A percentile compares a stretch with the other conserved stretches of the same genome.
These are phyloP conservation scores for Penicillium silybi DNA, from an alignment of 495 filamentous ascomycete genomes.

Conservation along the genomic window DNA sequence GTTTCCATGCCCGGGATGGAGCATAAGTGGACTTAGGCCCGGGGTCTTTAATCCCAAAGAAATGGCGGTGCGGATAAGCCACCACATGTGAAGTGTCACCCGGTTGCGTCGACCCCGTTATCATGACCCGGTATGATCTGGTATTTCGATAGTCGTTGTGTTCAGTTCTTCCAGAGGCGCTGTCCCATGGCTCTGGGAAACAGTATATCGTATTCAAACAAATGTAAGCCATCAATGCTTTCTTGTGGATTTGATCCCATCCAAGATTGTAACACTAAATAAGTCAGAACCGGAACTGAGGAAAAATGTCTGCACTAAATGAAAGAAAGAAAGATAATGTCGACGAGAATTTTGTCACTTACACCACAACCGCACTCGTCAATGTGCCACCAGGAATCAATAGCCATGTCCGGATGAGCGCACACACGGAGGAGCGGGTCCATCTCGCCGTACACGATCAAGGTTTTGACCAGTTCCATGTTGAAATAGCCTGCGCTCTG, in stretches of 20 bases:
- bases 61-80: not conserved
- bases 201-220: constrained; percentile 14
- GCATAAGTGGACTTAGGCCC: not conserved
- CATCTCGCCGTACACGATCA: constrained; percentile 23
- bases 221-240: constrained; percentile 13
- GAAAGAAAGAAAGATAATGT: not conserved
- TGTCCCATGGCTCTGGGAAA: constrained; percentile 19
- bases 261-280: not conserved
- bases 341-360: constrained; percentile 2
- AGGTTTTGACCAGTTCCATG: constrained; percentile 18
- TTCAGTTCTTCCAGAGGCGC: not conserved
- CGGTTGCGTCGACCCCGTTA: not conserved
- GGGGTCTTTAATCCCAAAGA: constrained; percentile 2
- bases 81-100: not conserved
- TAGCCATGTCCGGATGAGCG: constrained; percentile 7
- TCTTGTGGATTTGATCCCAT: constrained; percentile 14
- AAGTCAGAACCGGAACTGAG: not conserved
- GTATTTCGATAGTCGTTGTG: constrained; percentile 18
- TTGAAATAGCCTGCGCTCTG: constrained; percentile 12
- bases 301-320: not conserved
- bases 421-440: constrained; percentile 15
- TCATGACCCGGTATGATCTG: constrained; percentile 12
- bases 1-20: not conserved
- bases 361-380: not conserved
- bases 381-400: constrained; percentile 3